These are phyloP conservation scores for Cystobasidium pallidum DNA, from an alignment of 1,284 basidiomycete genomes.

Conservation along the genomic window DNA sequence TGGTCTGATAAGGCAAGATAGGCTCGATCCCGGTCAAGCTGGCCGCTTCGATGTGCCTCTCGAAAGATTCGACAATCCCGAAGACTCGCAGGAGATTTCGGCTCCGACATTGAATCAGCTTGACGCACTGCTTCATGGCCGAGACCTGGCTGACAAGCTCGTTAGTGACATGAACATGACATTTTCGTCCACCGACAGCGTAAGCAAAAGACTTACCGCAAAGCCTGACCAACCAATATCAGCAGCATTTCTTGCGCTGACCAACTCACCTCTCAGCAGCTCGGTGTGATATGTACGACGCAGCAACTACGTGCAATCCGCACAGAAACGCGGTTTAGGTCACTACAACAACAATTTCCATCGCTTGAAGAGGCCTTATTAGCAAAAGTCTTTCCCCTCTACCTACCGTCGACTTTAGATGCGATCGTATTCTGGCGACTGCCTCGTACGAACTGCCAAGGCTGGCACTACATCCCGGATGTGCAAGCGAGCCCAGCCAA, in stretches of 20 bases:
- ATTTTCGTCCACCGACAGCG: background rate
- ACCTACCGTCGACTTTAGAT: constrained; percentile 72
- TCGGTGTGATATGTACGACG: background rate
- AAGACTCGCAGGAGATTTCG: background rate
- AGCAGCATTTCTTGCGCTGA: too few relatives aligned
- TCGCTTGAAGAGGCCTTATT: constrained; percentile 65
- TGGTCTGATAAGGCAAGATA: background rate
- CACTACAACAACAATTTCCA: constrained; percentile 59
- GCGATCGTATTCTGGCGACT: constrained; percentile 74
- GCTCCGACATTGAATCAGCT: background rate
- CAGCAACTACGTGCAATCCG: background rate
- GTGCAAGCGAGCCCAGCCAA: constrained; percentile 69
- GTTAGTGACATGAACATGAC: background rate
- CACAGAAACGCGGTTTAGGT: background rate
- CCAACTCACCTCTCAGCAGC: background rate
- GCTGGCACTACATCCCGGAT: constrained; percentile 66
- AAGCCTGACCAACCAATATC: too few relatives aligned
- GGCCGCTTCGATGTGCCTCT: background rate
- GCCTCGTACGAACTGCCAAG: constrained; percentile 64
- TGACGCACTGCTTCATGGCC: constrained; percentile 18
- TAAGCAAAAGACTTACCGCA: background rate
- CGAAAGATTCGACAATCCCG: background rate
- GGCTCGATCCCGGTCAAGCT: background rate
- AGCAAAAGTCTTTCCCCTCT: constrained; percentile 72
- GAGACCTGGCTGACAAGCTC: background rate